Conservation (phyloP, 495 filamentous ascomycete genomes). For the Cercophora newfieldiana region DNA sequence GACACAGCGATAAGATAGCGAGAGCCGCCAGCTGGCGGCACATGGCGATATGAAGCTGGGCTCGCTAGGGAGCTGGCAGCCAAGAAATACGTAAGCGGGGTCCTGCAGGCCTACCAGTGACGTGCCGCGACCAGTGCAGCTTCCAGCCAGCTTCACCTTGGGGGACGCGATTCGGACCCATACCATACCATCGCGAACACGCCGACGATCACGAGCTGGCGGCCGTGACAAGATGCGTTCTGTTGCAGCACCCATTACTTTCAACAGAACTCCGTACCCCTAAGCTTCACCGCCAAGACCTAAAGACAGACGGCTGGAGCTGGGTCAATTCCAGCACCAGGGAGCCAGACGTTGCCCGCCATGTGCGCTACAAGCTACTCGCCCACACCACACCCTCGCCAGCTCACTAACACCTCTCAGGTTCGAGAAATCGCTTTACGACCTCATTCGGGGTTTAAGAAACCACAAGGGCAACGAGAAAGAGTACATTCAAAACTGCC, state of each 20-base stretch:
- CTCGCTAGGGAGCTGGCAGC: background rate
- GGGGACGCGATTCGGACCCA: background rate
- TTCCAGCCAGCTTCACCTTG: background rate
- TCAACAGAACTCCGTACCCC: background rate
- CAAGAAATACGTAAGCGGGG: background rate
- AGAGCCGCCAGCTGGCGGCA: background rate
- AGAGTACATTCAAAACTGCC: constrained; percentile 84
- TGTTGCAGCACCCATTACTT: background rate
- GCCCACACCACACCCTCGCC: background rate
- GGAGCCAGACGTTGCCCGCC: background rate
- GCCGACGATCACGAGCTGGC: background rate
- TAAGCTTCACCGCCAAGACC: background rate
- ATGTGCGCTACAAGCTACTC: background rate
- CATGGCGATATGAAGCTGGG: no score
- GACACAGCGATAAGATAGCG: background rate
- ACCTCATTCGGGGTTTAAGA: constrained; percentile 93
- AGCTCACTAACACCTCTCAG: constrained; percentile 47
- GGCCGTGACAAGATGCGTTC: constrained; percentile 15
- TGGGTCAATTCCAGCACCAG: background rate
- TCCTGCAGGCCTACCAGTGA: constrained; percentile 3
- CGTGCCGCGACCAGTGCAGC: background rate
- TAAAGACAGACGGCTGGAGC: background rate
- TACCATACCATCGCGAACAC: background rate
- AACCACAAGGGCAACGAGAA: constrained; percentile 92
- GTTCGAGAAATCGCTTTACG: constrained; percentile 99